Base-by-base conservation (phyloP, 805 yeast species). In the Tetrapisispora pingtungensis region DNA sequence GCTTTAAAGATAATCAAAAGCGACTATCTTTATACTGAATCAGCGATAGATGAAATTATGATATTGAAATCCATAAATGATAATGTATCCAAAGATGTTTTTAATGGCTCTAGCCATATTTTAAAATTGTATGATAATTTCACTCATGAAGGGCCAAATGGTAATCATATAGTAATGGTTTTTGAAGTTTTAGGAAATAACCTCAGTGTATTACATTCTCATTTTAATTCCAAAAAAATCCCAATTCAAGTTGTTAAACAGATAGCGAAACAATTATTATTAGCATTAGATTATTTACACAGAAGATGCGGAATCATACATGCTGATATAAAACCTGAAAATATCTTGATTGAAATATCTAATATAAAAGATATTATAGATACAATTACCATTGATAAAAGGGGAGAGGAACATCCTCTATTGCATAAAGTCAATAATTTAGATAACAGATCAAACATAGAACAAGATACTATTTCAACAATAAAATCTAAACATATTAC, bases 131-230 rank as follows among this genome's bases (percentile, higher is more conserved):
- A 86, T 46, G 97, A 93, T 62, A 78, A 84, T 47, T 93, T 93
- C 61, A 77, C 79, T 45, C 96, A 90, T 59, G 65, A 69, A 36
- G 98, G 98, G 1, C 87, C 85, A 4, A 87, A 93, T 64, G 99
- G 99, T 1, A 72, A 75, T 2, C 99, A 93, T 65, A 81, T 88
- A 12, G 90, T 93, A 47, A 93, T 93, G 97, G 97, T 90, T 1
- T 93, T 93, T 62, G 98, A 93, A 66, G 96, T 93, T 0, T 69
- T 93, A 49, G 99, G 99, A 15, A 98, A 93, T 63, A 90, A 88
- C 59, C 64, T 93, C 52, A 68, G 90, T 42, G 88, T 95, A 18
- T 69, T 93, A 52, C 87, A 90, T 46, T 75, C 84, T 50, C 72
- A 88, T 45, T 88, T 74, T 58, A 71, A 75, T 57, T 86, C 82